A percentile compares a stretch with the other conserved stretches of the same genome.
Evolutionary conservation across 1,139 yeast genomes (phyloP).

Genomic region (Geotrichum siamense): DNA sequence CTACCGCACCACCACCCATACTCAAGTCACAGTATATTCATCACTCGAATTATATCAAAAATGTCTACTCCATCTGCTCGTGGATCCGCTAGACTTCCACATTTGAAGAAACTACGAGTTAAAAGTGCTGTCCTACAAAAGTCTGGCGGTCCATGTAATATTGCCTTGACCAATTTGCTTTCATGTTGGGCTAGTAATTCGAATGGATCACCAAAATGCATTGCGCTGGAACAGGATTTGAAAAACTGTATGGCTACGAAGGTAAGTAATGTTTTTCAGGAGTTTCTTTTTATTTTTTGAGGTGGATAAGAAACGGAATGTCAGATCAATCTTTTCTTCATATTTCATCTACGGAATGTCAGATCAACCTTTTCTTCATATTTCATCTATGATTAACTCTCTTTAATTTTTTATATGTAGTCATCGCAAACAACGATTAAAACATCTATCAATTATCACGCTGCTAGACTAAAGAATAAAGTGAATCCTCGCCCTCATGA

Average conservation of each 20-base stretch:
- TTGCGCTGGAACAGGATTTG: constrained; percentile 50
- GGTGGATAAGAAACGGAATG: too few species aligned
- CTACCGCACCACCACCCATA: too few species aligned
- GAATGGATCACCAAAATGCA: constrained; percentile 66
- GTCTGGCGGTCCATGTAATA: constrained; percentile 62
- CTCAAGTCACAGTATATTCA: too few species aligned
- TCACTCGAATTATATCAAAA: too few species aligned
- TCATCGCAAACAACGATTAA: constrained; percentile 28
- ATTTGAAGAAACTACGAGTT: constrained; percentile 66
- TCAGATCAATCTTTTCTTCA: neutral
- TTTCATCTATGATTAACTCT: neutral
- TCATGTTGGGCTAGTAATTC: constrained; percentile 97
- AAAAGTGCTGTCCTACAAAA: constrained; percentile 55
- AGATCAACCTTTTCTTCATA: neutral
- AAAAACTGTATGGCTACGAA: constrained; percentile 47
- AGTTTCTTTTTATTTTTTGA: neutral
- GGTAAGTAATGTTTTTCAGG: constrained; percentile 20
- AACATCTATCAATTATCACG: constrained; percentile 71
- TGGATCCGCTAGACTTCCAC: constrained; percentile 54
- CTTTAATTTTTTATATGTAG: constrained; percentile 13
- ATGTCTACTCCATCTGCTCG: constrained; percentile 19
- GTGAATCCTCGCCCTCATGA: constrained; percentile 71
- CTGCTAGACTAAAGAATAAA: constrained; percentile 71
- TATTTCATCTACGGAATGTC: neutral
- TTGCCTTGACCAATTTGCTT: constrained; percentile 74